phyloP scores from a whole-genome alignment of 148 eudicot genomes.

The Nyssa sinensis region DNA sequence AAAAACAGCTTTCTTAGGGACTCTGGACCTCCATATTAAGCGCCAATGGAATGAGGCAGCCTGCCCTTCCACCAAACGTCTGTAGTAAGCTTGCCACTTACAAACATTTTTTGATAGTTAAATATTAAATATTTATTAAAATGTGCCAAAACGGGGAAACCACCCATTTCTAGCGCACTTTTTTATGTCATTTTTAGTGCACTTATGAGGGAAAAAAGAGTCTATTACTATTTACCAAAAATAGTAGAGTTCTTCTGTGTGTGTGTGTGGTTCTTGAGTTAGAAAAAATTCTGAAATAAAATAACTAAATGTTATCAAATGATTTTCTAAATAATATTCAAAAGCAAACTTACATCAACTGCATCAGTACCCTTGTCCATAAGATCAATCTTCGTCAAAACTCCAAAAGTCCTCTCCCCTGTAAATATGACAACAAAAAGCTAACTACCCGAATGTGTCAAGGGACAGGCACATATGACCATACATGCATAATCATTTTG shows the following conservation, averaged over 20 bases:
- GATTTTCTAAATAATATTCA: background rate
- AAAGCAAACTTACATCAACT: constrained; percentile 55
- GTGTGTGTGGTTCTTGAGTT: too few species aligned
- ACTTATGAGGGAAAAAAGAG: background rate
- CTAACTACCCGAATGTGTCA: background rate
- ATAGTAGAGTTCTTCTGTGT: constrained; percentile 1
- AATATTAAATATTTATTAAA: too few species aligned
- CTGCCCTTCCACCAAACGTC: too few species aligned
- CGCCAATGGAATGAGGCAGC: too few species aligned
- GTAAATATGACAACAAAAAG: constrained; percentile 10
- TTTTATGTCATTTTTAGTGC: too few species aligned
- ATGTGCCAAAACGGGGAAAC: too few species aligned
- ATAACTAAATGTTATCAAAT: background rate
- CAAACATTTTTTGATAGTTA: too few species aligned
- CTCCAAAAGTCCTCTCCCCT: constrained; percentile 82
- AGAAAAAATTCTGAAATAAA: background rate
- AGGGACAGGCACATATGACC: background rate
- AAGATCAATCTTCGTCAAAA: constrained; percentile 70
- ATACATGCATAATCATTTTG: background rate
- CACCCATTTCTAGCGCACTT: too few species aligned
- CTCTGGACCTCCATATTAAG: too few species aligned
- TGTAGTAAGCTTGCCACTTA: too few species aligned
- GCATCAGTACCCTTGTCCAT: constrained; percentile 85
- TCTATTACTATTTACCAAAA: background rate
- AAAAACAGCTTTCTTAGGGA: too few species aligned